Percentiles rank a stretch among this genome's conserved stretches.
These are phyloP conservation scores for Microglena sp. DNA, from an alignment of 139 green algal genomes.

Conservation along the genomic window DNA sequence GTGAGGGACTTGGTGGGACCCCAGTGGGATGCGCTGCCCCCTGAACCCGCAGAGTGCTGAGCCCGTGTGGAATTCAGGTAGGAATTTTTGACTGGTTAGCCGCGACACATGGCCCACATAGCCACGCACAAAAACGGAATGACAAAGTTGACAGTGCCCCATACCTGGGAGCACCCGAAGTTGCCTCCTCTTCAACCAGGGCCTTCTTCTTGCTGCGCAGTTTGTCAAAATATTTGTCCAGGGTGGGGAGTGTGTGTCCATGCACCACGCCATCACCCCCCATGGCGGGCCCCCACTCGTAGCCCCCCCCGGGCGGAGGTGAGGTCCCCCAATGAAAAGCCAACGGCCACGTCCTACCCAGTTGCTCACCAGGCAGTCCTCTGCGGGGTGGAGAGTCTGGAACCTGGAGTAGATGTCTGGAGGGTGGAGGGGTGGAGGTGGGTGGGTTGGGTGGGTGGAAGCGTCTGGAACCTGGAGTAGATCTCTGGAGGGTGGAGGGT, in stretches of 20 bases:
- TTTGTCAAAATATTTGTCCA: slow-evolving; percentile 31
- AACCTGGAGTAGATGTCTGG: slow-evolving; percentile 28
- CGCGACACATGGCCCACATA: too few relatives aligned
- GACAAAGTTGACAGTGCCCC: not conserved
- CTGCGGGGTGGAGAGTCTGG: slow-evolving; percentile 26
- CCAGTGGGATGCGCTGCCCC: too few relatives aligned
- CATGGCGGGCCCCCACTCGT: slow-evolving; percentile 55
- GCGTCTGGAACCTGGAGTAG: slow-evolving; percentile 21
- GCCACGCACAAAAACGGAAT: too few relatives aligned
- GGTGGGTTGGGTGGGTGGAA: slow-evolving; percentile 35
- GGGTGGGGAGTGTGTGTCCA: slow-evolving; percentile 32
- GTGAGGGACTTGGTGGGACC: too few relatives aligned
- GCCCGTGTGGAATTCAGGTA: too few relatives aligned
- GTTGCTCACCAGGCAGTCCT: slow-evolving; percentile 43
- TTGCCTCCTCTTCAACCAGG: not conserved
- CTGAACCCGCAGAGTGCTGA: too few relatives aligned
- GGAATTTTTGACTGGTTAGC: too few relatives aligned
- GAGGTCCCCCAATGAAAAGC: not conserved
- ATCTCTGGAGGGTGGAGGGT: too few relatives aligned
- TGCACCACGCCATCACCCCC: slow-evolving; percentile 48
- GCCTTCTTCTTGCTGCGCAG: slow-evolving; percentile 3
- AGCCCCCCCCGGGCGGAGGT: slow-evolving; percentile 12
- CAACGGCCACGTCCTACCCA: slow-evolving; percentile 11
- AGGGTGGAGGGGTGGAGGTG: too few relatives aligned
- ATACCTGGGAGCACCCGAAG: not conserved